These are phyloP conservation scores for Tricholomella constricta DNA, from an alignment of 768 basidiomycete genomes.

Conservation along the genomic window DNA sequence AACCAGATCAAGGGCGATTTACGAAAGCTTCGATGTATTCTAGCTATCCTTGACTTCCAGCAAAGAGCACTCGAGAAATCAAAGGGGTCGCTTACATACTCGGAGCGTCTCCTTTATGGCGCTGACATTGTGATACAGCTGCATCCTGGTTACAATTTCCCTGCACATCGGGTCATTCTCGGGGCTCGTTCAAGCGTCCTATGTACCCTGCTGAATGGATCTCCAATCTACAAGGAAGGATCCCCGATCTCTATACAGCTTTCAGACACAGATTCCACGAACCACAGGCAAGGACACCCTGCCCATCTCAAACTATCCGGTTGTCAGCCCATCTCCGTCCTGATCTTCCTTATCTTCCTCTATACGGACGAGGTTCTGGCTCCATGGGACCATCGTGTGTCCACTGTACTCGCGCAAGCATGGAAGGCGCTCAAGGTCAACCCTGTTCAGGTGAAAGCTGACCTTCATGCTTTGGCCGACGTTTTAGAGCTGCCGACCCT, in stretches of 20 bases:
- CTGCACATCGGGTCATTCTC: conserved; percentile 69
- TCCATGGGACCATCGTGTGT: conserved; percentile 80
- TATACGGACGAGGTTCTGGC: conserved; percentile 85
- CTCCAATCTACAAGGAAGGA: conserved; percentile 25
- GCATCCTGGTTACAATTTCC: conserved; percentile 44
- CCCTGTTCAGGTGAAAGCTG: conserved; percentile 53
- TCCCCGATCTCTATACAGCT: conserved; percentile 34
- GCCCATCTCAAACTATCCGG: conserved; percentile 49
- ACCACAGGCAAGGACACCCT: background rate
- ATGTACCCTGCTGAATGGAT: conserved; percentile 40
- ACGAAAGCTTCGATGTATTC: conserved; percentile 32
- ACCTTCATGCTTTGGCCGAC: conserved; percentile 61
- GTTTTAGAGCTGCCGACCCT: conserved; percentile 62
- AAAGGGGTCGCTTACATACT: conserved; percentile 7
- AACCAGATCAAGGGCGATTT: conserved; percentile 39
- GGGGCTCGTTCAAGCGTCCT: conserved; percentile 57
- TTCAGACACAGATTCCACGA: conserved; percentile 7
- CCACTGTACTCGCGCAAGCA: conserved; percentile 40
- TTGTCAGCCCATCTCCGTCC: conserved; percentile 63
- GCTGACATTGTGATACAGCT: conserved; percentile 64
- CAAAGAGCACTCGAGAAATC: conserved; percentile 22
- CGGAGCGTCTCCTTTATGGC: conserved; percentile 42
- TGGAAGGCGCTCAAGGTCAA: conserved; percentile 43
- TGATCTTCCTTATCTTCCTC: conserved; percentile 82
- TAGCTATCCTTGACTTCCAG: conserved; percentile 32